A percentile compares a stretch with the other conserved stretches of the same genome.
Conservation (phyloP, 768 basidiomycete species). For the Tubosaeta sp. region DNA sequence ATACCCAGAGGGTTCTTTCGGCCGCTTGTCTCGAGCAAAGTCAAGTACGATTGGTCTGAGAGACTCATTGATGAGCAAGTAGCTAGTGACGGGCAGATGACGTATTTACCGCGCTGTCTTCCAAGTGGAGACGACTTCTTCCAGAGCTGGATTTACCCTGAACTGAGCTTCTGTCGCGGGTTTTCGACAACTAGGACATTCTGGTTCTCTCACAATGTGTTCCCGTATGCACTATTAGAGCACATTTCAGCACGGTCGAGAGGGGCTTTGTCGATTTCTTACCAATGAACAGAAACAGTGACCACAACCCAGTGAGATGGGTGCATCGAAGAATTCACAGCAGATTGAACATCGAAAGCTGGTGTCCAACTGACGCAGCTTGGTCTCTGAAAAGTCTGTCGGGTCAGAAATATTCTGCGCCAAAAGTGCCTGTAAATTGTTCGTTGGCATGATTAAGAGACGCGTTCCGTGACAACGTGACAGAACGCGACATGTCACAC, state of each 20-base stretch:
- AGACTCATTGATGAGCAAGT: background rate
- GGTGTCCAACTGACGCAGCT: slow-evolving; percentile 59
- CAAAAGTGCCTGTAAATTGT: slow-evolving; percentile 29
- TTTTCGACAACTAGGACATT: slow-evolving; percentile 72
- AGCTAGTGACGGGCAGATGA: background rate
- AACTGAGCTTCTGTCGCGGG: slow-evolving; percentile 56
- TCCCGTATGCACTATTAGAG: slow-evolving; percentile 62
- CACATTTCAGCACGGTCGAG: slow-evolving; percentile 3
- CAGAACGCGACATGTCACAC: slow-evolving; percentile 20
- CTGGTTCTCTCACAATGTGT: slow-evolving; percentile 51
- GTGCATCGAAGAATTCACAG: slow-evolving; percentile 66
- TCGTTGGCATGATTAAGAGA: slow-evolving; percentile 19
- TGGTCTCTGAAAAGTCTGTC: slow-evolving; percentile 62
- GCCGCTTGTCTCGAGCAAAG: slow-evolving; percentile 35
- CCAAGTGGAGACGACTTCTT: slow-evolving; percentile 71
- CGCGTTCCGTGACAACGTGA: slow-evolving; percentile 24
- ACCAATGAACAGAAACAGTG: slow-evolving; percentile 82
- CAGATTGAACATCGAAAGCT: slow-evolving; percentile 75
- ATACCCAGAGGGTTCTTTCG: slow-evolving; percentile 5
- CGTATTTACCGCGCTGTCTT: slow-evolving; percentile 55
- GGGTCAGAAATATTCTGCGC: slow-evolving; percentile 51
- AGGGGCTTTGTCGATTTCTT: slow-evolving; percentile 20
- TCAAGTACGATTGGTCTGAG: slow-evolving; percentile 42
- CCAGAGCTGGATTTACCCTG: slow-evolving; percentile 64
- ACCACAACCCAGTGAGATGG: slow-evolving; percentile 70